Evolutionary conservation across 805 yeast genomes (phyloP).

Genomic region (Zygosaccharomyces rouxii): DNA sequence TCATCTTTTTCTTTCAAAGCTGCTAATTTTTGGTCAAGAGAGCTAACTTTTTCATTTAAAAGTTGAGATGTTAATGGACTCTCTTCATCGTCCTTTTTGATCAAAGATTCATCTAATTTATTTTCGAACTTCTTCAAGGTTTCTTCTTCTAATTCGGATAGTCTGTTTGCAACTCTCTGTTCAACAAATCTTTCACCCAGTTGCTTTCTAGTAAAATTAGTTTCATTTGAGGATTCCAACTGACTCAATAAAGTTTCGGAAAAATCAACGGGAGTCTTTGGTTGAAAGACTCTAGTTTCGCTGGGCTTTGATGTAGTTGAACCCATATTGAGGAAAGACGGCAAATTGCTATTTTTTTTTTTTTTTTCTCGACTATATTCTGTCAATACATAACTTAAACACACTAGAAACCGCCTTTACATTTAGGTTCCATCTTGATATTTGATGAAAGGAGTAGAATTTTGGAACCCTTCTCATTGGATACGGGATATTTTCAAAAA

Average conservation of each 20-base stretch:
- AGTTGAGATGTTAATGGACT: conserved; percentile 28
- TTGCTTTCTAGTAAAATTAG: conserved; percentile 68
- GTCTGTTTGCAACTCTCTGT: conserved; percentile 55
- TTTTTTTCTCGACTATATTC: too few relatives aligned
- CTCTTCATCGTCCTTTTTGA: conserved; percentile 31
- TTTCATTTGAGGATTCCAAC: conserved; percentile 58
- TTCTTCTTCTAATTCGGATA: conserved; percentile 50
- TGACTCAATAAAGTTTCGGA: conserved; percentile 59
- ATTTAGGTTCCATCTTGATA: neutral
- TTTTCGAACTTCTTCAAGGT: conserved; percentile 49
- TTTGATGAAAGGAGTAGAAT: conserved; percentile 1
- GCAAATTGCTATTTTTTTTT: neutral
- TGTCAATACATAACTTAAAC: too few relatives aligned
- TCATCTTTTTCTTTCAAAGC: conserved; percentile 36
- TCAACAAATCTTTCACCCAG: conserved; percentile 62
- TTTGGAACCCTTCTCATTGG: conserved; percentile 4
- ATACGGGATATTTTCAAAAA: neutral
- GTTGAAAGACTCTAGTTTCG: conserved; percentile 62
- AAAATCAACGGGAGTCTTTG: conserved; percentile 64
- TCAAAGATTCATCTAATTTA: conserved; percentile 42
- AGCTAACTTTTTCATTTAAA: conserved; percentile 41
- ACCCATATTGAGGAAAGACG: conserved; percentile 42
- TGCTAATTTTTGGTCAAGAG: conserved; percentile 37
- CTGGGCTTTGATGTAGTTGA: conserved; percentile 53
- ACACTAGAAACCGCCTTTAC: conserved; percentile 1